These are phyloP conservation scores for Hippophae tibetana DNA, from an alignment of 306 rosid genomes.

Conservation along the genomic window DNA sequence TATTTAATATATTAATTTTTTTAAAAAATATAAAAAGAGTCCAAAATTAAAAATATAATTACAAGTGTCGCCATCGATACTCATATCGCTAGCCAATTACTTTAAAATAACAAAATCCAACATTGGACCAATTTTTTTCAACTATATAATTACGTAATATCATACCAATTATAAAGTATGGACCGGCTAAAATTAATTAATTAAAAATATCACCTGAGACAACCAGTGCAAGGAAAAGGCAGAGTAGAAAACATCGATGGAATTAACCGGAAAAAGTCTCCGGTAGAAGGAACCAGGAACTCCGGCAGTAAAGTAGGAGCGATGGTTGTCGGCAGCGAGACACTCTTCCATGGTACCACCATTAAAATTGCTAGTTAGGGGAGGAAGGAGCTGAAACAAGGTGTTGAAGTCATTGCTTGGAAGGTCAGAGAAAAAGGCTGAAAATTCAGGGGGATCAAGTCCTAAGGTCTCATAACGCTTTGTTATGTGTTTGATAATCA, in stretches of 20 bases:
- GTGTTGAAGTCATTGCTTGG: slow-evolving; percentile 92
- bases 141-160: too few species aligned
- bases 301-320: slow-evolving; percentile 76
- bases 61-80: too few species aligned
- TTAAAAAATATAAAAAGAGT: too few species aligned
- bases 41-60: too few species aligned
- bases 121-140: too few species aligned
- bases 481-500: slow-evolving; percentile 63
- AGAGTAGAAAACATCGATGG: slow-evolving; percentile 72
- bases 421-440: slow-evolving; percentile 93
- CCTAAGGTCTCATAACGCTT: slow-evolving; percentile 71
- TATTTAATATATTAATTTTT: too few species aligned
- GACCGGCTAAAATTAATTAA: too few species aligned
- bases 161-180: too few species aligned
- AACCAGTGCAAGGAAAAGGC: slow-evolving; percentile 95
- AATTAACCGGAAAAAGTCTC: slow-evolving; percentile 73
- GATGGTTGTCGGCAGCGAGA: slow-evolving; percentile 62
- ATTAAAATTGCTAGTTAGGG: slow-evolving; percentile 30
- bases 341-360: slow-evolving; percentile 83
- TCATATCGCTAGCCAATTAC: too few species aligned
- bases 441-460: slow-evolving; percentile 63
- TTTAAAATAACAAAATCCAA: too few species aligned
- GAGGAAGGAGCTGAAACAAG: slow-evolving; percentile 88
- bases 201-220: slow-evolving; percentile 44
- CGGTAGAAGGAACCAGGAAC: slow-evolving; percentile 88